Conservation (phyloP, 805 yeast species). For the Candida qinlingensis region DNA sequence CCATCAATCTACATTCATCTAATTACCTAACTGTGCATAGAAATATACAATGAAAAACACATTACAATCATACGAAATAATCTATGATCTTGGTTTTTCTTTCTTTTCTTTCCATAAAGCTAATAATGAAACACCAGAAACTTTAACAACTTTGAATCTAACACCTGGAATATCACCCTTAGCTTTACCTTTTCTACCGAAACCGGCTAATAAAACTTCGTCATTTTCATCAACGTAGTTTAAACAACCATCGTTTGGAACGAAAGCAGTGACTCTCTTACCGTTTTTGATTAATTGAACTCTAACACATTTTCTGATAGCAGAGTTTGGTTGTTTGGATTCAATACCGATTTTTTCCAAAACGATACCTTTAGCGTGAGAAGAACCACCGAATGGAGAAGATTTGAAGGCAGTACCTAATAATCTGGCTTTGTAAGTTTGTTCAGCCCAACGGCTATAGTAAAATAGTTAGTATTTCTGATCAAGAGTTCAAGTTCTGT, state of each 20-base stretch:
- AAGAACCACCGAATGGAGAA: conserved; percentile 99
- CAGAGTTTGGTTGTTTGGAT: conserved; percentile 99
- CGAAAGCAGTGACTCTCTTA: conserved; percentile 99
- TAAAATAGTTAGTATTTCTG: conserved; percentile 18
- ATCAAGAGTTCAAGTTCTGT: too few relatives aligned
- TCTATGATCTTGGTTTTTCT: conserved; percentile 99
- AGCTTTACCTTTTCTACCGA: conserved; percentile 99
- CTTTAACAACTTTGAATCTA: conserved; percentile 99
- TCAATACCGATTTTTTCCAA: conserved; percentile 99
- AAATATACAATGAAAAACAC: conserved; percentile 21
- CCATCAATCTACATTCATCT: background rate
- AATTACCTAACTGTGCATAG: conserved; percentile 24
- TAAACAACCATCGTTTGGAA: conserved; percentile 99
- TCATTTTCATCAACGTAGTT: conserved; percentile 99
- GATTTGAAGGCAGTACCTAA: conserved; percentile 99
- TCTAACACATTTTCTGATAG: conserved; percentile 99
- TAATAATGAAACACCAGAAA: conserved; percentile 98
- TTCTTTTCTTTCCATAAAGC: conserved; percentile 99
- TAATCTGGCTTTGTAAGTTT: conserved; percentile 96
- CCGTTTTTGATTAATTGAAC: conserved; percentile 99
- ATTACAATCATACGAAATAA: conserved; percentile 13
- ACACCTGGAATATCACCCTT: conserved; percentile 99
- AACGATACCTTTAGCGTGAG: conserved; percentile 99
- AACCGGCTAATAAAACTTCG: conserved; percentile 99
- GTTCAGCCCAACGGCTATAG: conserved; percentile 96